phyloP scores from a whole-genome alignment of 371 early-diverging fungal species.

The Rhizomucor pusillus region DNA sequence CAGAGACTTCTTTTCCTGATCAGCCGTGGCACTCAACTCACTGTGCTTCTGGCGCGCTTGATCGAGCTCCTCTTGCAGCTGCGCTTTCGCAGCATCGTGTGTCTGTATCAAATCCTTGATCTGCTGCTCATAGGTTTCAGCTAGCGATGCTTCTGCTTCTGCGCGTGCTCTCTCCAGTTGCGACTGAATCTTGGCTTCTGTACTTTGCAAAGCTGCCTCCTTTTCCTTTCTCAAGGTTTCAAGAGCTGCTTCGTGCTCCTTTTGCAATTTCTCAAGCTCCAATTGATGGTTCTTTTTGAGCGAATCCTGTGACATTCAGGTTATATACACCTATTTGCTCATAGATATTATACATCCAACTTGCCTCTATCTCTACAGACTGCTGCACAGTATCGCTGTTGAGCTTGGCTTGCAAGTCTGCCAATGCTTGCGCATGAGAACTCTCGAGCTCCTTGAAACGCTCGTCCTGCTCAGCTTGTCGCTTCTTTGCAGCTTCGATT shows the following conservation, averaged over 20 bases:
- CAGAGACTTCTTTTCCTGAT: constrained; percentile 1
- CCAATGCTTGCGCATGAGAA: constrained; percentile 12
- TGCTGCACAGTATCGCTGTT: background rate
- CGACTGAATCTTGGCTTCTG: constrained; percentile 4
- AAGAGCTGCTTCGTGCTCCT: constrained; percentile 5
- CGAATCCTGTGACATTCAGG: background rate
- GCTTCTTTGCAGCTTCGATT: constrained; percentile 1
- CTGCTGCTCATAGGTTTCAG: constrained; percentile 15
- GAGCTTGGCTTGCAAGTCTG: constrained; percentile 14
- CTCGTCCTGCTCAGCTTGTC: background rate
- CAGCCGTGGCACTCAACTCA: background rate
- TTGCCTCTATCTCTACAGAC: constrained; percentile 4
- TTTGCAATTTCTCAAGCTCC: constrained; percentile 3
- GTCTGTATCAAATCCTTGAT: constrained; percentile 6
- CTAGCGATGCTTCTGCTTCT: constrained; percentile 7
- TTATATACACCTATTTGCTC: no score
- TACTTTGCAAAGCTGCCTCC: constrained; percentile 4
- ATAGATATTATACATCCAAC: background rate
- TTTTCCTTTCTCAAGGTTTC: background rate
- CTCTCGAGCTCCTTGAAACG: constrained; percentile 2
- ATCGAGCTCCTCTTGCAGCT: constrained; percentile 8
- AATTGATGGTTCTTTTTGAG: background rate
- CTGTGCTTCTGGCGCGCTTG: background rate
- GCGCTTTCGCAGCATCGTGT: constrained; percentile 3
- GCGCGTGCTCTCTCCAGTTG: constrained; percentile 7